Conservation (phyloP, 345 rosid species). For the Dovyalis caffra region DNA sequence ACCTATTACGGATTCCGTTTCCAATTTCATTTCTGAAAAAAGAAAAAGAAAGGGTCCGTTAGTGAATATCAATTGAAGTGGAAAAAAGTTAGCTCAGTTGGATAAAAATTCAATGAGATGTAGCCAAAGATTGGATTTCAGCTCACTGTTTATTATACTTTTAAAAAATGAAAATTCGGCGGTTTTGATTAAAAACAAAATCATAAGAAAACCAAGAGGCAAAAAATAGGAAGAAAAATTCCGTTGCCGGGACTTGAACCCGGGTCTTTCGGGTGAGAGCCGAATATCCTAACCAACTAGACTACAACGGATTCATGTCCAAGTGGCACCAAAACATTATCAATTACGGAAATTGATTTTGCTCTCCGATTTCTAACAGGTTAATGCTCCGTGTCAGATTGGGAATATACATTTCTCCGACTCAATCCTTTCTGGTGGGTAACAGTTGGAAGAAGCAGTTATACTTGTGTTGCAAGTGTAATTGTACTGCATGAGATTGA, state of each 20-base stretch:
- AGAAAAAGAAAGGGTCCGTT: not conserved
- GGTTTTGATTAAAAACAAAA: no score
- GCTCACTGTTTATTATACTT: no score
- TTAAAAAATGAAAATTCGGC: no score
- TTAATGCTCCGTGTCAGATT: not conserved
- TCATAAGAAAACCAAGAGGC: no score
- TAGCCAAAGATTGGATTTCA: no score
- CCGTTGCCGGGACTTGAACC: constrained; percentile 87
- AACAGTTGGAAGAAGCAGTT: not conserved
- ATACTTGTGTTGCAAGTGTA: not conserved
- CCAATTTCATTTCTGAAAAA: not conserved
- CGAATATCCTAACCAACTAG: constrained; percentile 71
- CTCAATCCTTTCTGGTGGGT: not conserved
- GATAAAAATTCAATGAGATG: not conserved
- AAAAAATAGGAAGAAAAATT: no score
- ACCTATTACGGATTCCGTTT: not conserved
- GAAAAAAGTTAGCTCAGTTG: not conserved
- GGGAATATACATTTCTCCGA: not conserved
- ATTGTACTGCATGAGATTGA: not conserved
- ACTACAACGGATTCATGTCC: constrained; percentile 73
- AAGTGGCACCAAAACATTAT: no score
- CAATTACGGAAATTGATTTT: no score
- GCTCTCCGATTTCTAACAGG: no score
- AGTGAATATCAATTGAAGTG: not conserved
- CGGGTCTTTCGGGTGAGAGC: constrained; percentile 77